These are phyloP conservation scores for Suillus decipiens DNA, from an alignment of 768 basidiomycete genomes.

Conservation along the genomic window DNA sequence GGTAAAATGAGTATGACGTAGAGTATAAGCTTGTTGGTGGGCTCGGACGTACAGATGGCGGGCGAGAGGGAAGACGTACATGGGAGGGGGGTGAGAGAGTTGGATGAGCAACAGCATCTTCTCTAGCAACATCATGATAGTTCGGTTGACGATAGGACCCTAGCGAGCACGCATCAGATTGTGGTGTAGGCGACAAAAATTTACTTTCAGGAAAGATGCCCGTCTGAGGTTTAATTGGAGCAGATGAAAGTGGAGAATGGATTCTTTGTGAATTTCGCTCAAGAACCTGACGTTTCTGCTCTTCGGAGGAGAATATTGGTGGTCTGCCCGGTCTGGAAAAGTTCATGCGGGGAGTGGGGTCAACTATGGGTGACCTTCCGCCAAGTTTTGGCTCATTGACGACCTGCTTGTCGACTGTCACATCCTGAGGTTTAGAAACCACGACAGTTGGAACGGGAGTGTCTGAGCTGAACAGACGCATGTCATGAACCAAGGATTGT, in stretches of 20 bases:
- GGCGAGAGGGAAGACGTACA: constrained; percentile 30
- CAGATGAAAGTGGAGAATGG: constrained; percentile 28
- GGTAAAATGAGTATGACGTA: constrained; percentile 62
- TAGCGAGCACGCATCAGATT: not conserved
- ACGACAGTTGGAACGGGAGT: constrained; percentile 51
- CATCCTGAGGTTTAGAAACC: constrained; percentile 47
- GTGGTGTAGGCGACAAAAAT: constrained; percentile 1
- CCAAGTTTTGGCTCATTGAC: constrained; percentile 20
- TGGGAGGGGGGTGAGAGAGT: constrained; percentile 13
- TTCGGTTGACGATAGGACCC: constrained; percentile 20
- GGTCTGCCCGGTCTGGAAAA: constrained; percentile 66
- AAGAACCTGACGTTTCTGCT: constrained; percentile 46
- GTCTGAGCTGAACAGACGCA: not conserved
- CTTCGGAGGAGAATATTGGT: constrained; percentile 38
- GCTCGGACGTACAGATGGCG: constrained; percentile 37
- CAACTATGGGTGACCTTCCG: constrained; percentile 44
- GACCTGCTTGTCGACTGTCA: not conserved
- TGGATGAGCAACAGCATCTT: constrained; percentile 18
- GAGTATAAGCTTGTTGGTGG: constrained; percentile 56
- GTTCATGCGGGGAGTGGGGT: constrained; percentile 48
- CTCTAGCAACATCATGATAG: not conserved
- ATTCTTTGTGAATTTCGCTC: constrained; percentile 56
- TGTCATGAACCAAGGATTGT: not conserved
- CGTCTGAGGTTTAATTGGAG: constrained; percentile 24
- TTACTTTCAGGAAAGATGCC: constrained; percentile 18